A percentile compares a stretch with the other conserved stretches of the same genome.
These are phyloP conservation scores for Coemansia sp. DNA, from an alignment of 192 early-diverging fungal species.

Conservation along the genomic window DNA sequence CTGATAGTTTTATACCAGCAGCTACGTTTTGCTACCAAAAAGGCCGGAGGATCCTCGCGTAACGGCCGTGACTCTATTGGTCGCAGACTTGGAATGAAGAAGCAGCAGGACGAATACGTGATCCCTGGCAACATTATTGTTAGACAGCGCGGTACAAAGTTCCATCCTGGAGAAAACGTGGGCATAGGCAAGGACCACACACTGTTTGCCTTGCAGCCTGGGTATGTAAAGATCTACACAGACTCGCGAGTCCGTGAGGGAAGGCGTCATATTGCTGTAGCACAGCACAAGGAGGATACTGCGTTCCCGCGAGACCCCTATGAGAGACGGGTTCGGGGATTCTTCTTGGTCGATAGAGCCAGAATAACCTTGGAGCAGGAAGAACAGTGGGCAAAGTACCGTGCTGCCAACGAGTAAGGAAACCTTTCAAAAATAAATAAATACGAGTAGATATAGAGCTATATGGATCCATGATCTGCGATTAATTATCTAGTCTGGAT, in stretches of 20 bases:
- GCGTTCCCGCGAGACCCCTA: constrained; percentile 64
- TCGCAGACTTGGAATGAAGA: constrained; percentile 79
- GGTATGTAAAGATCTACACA: constrained; percentile 77
- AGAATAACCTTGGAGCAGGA: constrained; percentile 31
- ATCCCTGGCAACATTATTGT: constrained; percentile 81
- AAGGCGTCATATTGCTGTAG: constrained; percentile 70
- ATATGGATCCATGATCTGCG: neutral
- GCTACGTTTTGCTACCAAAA: constrained; percentile 78
- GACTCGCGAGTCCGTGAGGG: constrained; percentile 65
- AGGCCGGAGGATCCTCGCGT: constrained; percentile 76
- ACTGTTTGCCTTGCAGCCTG: constrained; percentile 70
- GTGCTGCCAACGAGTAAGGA: constrained; percentile 19
- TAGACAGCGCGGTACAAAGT: constrained; percentile 78
- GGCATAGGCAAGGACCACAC: constrained; percentile 82
- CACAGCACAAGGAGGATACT: constrained; percentile 62
- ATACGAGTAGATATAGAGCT: neutral
- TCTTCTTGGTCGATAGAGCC: constrained; percentile 65
- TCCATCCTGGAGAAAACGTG: constrained; percentile 81
- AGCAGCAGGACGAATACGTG: constrained; percentile 67
- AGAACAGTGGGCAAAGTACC: constrained; percentile 44
- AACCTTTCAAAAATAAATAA: neutral
- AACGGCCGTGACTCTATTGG: constrained; percentile 81
- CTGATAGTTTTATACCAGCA: constrained; percentile 50
- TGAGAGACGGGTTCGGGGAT: constrained; percentile 70
- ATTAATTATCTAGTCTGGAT: too few relatives aligned